Percentiles rank a stretch among this genome's conserved stretches.
Evolutionary conservation across 208 protist genomes (phyloP).

Genomic region (Strigomonas oncopelti): DNA sequence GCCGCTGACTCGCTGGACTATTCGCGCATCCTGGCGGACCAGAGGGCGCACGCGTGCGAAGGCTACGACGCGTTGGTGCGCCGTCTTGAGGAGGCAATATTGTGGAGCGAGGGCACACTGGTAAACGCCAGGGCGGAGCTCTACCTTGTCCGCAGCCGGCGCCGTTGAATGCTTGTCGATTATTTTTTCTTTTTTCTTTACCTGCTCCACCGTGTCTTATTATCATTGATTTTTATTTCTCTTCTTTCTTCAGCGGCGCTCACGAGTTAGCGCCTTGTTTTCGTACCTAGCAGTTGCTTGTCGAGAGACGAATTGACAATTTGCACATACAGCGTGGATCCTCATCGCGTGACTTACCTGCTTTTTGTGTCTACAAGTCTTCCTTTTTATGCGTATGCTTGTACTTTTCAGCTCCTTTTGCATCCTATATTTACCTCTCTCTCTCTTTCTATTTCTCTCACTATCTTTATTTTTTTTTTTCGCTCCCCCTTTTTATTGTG

Average conservation of each 20-base stretch:
- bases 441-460: background rate
- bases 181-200: constrained; percentile 16
- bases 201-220: background rate
- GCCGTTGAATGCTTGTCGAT: background rate
- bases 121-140: background rate
- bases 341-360: no score
- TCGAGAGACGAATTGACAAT: no score
- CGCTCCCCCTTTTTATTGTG: constrained; percentile 7
- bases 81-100: background rate
- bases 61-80: background rate
- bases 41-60: no score
- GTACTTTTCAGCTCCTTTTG: background rate
- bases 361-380: no score
- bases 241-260: no score
- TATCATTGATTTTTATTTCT: no score
- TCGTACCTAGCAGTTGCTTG: no score
- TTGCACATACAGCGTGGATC: no score
- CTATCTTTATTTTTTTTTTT: background rate
- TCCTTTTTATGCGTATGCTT: background rate
- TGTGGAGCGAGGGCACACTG: background rate
- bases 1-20: background rate
- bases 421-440: background rate
- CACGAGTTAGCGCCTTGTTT: no score
- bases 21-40: no score
- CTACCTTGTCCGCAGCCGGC: background rate